Conservation (phyloP, 2,329 filamentous ascomycete species). For the Talaromyces atroroseus region DNA sequence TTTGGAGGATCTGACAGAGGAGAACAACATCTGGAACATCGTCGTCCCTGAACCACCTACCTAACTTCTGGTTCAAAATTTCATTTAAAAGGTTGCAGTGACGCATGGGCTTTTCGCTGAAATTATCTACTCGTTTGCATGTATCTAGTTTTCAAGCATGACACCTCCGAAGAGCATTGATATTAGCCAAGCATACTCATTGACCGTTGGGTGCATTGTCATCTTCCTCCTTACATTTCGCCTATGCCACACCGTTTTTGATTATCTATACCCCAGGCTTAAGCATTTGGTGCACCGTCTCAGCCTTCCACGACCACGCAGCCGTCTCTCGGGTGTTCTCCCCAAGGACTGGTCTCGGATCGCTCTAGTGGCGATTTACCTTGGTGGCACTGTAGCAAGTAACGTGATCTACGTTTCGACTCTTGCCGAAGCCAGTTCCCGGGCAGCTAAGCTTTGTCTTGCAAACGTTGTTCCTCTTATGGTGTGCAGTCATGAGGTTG, state of each 20-base stretch:
- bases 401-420: conserved; percentile 1
- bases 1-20: neutral
- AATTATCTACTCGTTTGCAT: neutral
- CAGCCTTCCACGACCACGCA: neutral
- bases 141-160: neutral
- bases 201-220: neutral
- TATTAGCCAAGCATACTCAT: conserved; percentile 2
- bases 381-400: neutral
- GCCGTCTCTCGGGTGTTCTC: neutral
- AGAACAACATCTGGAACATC: neutral
- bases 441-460: conserved; percentile 5
- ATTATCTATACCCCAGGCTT: conserved; percentile 3
- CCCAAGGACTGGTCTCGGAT: neutral
- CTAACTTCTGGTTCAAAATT: neutral
- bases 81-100: neutral
- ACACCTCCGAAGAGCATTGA: neutral
- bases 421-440: neutral
- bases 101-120: neutral
- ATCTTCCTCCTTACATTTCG: conserved; percentile 2
- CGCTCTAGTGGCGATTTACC: neutral
- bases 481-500: conserved; percentile 2
- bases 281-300: neutral
- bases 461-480: conserved; percentile 1
- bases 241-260: neutral
- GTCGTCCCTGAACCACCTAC: neutral